These are phyloP conservation scores for Microcos paniculata DNA, from an alignment of 345 rosid genomes.

Conservation along the genomic window DNA sequence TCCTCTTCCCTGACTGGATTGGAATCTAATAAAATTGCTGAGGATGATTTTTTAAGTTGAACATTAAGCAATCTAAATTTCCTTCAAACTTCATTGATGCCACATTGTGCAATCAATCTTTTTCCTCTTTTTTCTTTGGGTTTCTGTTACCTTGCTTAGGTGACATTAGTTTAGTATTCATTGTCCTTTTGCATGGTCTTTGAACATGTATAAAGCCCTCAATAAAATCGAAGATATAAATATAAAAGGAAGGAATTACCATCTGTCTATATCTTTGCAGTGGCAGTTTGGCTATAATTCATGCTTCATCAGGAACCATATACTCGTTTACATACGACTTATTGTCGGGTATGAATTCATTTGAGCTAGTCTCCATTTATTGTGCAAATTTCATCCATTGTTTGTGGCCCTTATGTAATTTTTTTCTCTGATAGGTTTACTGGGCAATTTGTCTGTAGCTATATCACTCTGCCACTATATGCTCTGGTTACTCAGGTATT, in stretches of 20 bases:
- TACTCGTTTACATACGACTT: constrained; percentile 73
- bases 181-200: not conserved
- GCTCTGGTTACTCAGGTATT: constrained; percentile 90
- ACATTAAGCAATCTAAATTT: constrained; percentile 2
- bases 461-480: constrained; percentile 93
- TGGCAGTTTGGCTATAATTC: constrained; percentile 97
- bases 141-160: not conserved
- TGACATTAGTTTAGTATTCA: not conserved
- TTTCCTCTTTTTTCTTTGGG: not conserved
- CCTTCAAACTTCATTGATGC: not conserved
- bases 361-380: constrained; percentile 6
- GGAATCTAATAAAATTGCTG: constrained; percentile 6
- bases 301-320: constrained; percentile 77
- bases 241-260: not conserved
- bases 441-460: constrained; percentile 93
- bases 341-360: constrained; percentile 61
- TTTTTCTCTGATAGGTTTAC: constrained; percentile 51
- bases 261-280: constrained; percentile 39
- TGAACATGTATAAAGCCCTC: not conserved
- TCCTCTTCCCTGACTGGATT: constrained; percentile 31
- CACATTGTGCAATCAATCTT: not conserved
- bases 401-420: not conserved
- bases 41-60: not conserved
- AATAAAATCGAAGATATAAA: not conserved
- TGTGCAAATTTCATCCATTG: not conserved